Conservation (phyloP, 1,284 basidiomycete genomes). For the Papiliotrema laurentii region DNA sequence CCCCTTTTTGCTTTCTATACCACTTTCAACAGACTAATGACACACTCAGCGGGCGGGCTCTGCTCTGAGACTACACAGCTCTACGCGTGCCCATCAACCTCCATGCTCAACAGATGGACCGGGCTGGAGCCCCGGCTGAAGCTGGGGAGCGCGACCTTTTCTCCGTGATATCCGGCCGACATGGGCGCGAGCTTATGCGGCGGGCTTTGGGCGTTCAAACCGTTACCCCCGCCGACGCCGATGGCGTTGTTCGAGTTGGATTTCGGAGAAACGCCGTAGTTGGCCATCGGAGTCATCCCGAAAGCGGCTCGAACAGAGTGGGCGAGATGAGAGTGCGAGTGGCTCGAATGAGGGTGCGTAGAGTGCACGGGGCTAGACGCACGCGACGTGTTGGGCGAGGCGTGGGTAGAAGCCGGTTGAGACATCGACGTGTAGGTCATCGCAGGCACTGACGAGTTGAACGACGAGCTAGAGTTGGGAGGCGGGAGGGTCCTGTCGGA, state of each 20-base stretch:
- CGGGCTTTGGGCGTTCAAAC: slow-evolving; percentile 10
- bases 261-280: background rate
- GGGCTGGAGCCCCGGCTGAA: slow-evolving; percentile 32
- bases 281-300: slow-evolving; percentile 78
- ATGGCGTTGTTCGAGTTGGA: too few species aligned
- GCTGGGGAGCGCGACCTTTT: slow-evolving; percentile 26
- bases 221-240: slow-evolving; percentile 5
- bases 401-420: slow-evolving; percentile 38
- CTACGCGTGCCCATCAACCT: slow-evolving; percentile 28
- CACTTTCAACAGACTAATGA: too few species aligned
- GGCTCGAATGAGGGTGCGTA: slow-evolving; percentile 9
- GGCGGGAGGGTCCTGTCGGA: slow-evolving; percentile 42
- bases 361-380: slow-evolving; percentile 37
- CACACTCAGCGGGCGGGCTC: too few species aligned
- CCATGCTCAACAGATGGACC: slow-evolving; percentile 22
- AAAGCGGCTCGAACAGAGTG: slow-evolving; percentile 72
- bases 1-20: background rate
- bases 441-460: slow-evolving; percentile 24
- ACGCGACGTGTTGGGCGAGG: slow-evolving; percentile 38
- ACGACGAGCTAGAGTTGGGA: slow-evolving; percentile 31
- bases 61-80: too few species aligned
- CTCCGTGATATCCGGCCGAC: slow-evolving; percentile 3
- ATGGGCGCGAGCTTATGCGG: slow-evolving; percentile 34
- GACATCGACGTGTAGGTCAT: slow-evolving; percentile 31
- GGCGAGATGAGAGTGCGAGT: slow-evolving; percentile 39